Evolutionary conservation across 805 yeast species (phyloP), one percentile per base, ranked within the genome.

Genomic region (Metschnikowia vanudenii): DNA sequence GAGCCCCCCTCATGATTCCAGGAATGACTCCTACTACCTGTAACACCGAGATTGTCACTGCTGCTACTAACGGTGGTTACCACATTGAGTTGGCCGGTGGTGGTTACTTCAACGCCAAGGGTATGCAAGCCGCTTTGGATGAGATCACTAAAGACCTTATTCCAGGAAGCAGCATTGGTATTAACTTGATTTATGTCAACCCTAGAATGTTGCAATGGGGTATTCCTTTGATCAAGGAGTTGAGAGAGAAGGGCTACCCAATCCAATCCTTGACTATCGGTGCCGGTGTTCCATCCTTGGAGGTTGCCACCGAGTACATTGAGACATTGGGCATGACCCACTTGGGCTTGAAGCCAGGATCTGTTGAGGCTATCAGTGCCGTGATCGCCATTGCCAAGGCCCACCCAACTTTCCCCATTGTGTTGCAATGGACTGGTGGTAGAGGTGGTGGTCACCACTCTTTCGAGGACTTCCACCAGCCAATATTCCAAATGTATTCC

Each of bases 371-470:
- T 37, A 89, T 94, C 62, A 76, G 82, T 55, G 92, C 87, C 68
- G 88, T 83, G 57, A 83, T 94, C 59, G 73, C 85, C 51, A 94
- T 94, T 64, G 99, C 99, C 45, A 88, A 87, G 64, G 91, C 96
- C 41, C 96, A 91, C 73, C 99, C 99, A 56, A 74, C 68, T 53
- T 94, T 94, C 91, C 99, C 99, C 54, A 89, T 94, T 62, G 92
- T 94, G 46, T 74, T 94, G 60, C 99, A 94, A 77, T 94, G 99
- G 99, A 94, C 99, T 50, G 99, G 98, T 80, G 99, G 99, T 71
- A 91, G 99, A 80, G 99, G 97, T 75, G 99, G 99, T 80, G 99
- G 99, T 64, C 99, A 94, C 69, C 99, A 94, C 71, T 92, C 98
- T 41, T 94, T 83, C 64, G 99, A 94, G 78, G 99, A 94, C 74